phyloP scores from a whole-genome alignment of 495 filamentous ascomycete species.

The Tuber umbilicatum region DNA sequence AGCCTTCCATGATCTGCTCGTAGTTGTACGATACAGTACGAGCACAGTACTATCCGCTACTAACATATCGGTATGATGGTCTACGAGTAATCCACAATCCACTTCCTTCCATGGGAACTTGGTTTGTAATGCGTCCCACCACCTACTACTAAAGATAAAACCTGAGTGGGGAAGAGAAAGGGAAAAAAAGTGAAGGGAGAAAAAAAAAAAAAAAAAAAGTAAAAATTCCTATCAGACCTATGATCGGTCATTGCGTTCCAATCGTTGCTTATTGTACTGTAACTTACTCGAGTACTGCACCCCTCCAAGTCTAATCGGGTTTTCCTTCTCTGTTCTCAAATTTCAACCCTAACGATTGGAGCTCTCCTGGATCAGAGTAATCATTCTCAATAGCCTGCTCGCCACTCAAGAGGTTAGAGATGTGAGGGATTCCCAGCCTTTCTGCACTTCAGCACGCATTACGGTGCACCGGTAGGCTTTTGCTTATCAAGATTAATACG shows the following conservation, averaged over 20 bases:
- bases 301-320: not conserved
- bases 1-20: not conserved
- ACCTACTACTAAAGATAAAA: not conserved
- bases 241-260: not conserved
- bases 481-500: not conserved
- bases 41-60: no score
- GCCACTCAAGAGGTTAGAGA: not conserved
- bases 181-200: not conserved
- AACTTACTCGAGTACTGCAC: no score
- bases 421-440: not conserved
- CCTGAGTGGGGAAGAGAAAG: not conserved
- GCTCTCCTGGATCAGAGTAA: slow-evolving; percentile 1
- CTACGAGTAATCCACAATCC: not conserved
- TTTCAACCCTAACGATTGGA: not conserved
- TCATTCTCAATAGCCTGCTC: not conserved
- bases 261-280: not conserved
- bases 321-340: not conserved
- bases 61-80: no score
- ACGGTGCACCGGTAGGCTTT: not conserved
- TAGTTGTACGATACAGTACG: no score
- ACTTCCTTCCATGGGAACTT: not conserved
- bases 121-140: not conserved
- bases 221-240: not conserved
- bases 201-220: not conserved
- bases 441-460: not conserved